These are phyloP conservation scores for Globisporangium carolinianum DNA, from an alignment of 352 stramenopile genomes.

Conservation along the genomic window DNA sequence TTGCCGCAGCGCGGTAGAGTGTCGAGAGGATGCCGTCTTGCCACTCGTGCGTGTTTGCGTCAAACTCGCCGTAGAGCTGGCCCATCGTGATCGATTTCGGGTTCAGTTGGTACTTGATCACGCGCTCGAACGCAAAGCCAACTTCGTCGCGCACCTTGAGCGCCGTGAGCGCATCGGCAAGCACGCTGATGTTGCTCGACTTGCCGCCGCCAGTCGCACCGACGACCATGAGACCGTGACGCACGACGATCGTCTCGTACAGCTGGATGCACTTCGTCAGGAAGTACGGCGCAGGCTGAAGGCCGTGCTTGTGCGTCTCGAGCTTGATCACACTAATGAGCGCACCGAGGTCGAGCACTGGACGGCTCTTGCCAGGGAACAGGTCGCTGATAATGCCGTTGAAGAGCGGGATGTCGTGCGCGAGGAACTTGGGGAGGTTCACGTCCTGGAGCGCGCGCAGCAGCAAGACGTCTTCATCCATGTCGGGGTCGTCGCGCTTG, in stretches of 20 bases:
- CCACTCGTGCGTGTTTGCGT: constrained; percentile 94
- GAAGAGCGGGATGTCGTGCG: constrained; percentile 93
- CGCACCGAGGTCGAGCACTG: constrained; percentile 79
- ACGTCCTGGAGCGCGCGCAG: constrained; percentile 93
- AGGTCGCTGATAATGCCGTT: constrained; percentile 94
- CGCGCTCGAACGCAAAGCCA: constrained; percentile 87
- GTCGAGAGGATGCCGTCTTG: constrained; percentile 93
- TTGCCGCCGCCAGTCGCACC: constrained; percentile 89
- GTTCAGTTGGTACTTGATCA: constrained; percentile 90
- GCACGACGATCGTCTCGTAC: constrained; percentile 92
- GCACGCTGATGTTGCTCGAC: constrained; percentile 85
- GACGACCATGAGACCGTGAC: constrained; percentile 95
- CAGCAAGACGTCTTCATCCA: constrained; percentile 92
- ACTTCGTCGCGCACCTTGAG: constrained; percentile 66
- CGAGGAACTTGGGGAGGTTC: constrained; percentile 94
- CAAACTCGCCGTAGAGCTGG: constrained; percentile 93
- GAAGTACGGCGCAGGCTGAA: constrained; percentile 90
- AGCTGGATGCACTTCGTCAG: constrained; percentile 93
- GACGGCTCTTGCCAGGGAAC: constrained; percentile 89
- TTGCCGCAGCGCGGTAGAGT: constrained; percentile 87
- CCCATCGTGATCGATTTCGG: constrained; percentile 94
- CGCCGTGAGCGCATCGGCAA: constrained; percentile 87
- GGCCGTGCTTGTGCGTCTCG: constrained; percentile 65
- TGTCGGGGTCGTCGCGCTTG: constrained; percentile 89
- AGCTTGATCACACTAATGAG: constrained; percentile 89